Base-by-base conservation (phyloP, 2,329 filamentous ascomycete genomes). In the Fonsecaea erecta region DNA sequence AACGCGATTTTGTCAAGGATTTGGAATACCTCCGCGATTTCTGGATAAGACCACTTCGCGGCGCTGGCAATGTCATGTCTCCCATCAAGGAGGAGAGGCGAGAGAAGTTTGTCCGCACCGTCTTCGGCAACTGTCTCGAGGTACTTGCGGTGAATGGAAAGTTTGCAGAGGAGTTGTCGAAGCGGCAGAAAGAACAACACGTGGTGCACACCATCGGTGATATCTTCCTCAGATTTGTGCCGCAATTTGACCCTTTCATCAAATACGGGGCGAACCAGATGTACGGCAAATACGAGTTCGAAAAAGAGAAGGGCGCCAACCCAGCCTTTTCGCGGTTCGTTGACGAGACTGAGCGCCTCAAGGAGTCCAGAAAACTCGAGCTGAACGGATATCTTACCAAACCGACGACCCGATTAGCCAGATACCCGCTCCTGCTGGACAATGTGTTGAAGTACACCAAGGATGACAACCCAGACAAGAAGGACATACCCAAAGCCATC, bases 1-100 rank as follows among this genome's bases (percentile, higher is more conserved):
- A 99, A 77, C 88, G 95, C 72, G 95, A 99, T 79, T 99, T 99
- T 73, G 95, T 99, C 75, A 99, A 99, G 81, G 95, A 99, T 78
- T 83, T 99, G 73, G 95, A 99, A 78, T 99, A 99, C 75, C 83
- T 99, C 32, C 88, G 95, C 67, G 95, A 99, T 80, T 99, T 98
- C 82, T 99, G 95, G 95, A 97, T 99, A 81, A 86, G 95, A 71
- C 95, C 95, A 9, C 80, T 99, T 63, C 88, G 93, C 56, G 91
- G 90, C 30, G 52, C 66, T 9, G 88, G 90, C 18, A 85, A 85
- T 63, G 84, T 85, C 18, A 77, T 79, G 11, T 97, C 94, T 3
- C 94, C 93, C 0, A 96, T 99, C 69, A 94, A 95, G 4, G 88
- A 95, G 70, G 88, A 92, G 66, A 88, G 92, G 64, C 88, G 93